phyloP scores from a whole-genome alignment of 1,284 basidiomycete genomes.

The Porodaedalea pini region DNA sequence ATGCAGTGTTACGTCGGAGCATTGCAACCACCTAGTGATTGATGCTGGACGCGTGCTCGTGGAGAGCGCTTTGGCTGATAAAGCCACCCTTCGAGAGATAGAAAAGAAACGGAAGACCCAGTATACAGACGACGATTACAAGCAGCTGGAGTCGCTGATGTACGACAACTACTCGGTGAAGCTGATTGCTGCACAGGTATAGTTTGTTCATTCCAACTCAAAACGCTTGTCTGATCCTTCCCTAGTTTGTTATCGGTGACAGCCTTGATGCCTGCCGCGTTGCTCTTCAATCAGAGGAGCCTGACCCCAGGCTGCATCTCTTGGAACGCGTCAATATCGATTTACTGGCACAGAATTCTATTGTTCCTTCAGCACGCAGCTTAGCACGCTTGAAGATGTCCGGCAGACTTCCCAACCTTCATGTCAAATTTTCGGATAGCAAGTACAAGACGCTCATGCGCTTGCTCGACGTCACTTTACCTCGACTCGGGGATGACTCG shows the following conservation, averaged over 20 bases:
- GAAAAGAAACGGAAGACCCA: conserved; percentile 83
- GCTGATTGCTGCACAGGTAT: conserved; percentile 86
- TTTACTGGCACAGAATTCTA: conserved; percentile 90
- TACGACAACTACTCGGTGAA: conserved; percentile 90
- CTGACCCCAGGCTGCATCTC: conserved; percentile 72
- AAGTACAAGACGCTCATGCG: conserved; percentile 97
- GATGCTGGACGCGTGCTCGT: conserved; percentile 98
- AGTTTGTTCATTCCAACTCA: conserved; percentile 19
- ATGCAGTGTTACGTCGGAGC: conserved; percentile 66
- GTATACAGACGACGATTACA: conserved; percentile 89
- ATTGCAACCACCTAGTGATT: conserved; percentile 86
- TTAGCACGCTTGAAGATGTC: conserved; percentile 91
- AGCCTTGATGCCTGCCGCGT: conserved; percentile 80
- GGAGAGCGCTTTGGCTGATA: conserved; percentile 86
- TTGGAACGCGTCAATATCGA: conserved; percentile 93
- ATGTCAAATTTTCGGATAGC: conserved; percentile 91
- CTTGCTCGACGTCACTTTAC: conserved; percentile 89
- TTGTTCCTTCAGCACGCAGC: conserved; percentile 82
- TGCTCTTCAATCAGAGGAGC: conserved; percentile 58
- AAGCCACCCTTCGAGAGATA: conserved; percentile 77
- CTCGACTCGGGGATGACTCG: conserved; percentile 67
- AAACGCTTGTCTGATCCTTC: conserved; percentile 6
- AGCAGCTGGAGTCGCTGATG: conserved; percentile 89
- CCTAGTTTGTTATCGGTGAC: conserved; percentile 86
- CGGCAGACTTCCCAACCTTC: conserved; percentile 84